phyloP scores from a whole-genome alignment of 148 eudicot genomes.

The Camellia japonica region DNA sequence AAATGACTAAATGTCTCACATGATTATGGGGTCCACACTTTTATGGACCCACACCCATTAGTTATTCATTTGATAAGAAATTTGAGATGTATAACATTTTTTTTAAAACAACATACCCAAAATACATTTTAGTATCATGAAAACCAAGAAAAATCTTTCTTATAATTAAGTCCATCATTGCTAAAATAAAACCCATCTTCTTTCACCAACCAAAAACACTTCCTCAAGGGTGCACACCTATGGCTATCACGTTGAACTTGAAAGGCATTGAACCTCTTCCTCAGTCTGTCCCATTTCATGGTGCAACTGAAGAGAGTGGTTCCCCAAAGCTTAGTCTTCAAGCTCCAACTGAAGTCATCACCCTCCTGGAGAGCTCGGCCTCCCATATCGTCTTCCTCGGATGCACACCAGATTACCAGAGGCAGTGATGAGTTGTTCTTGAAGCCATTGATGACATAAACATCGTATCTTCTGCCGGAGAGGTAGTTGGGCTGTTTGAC shows the following conservation, averaged over 20 bases:
- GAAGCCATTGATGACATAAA: constrained; percentile 57
- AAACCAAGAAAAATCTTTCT: constrained; percentile 54
- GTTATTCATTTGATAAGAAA: too few relatives aligned
- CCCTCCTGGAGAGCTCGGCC: constrained; percentile 72
- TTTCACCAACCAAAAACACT: constrained; percentile 61
- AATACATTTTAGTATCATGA: constrained; percentile 2
- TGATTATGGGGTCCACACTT: too few relatives aligned
- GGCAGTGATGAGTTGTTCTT: constrained; percentile 50
- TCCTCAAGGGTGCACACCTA: constrained; percentile 36
- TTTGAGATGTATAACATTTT: too few relatives aligned
- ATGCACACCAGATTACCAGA: constrained; percentile 58
- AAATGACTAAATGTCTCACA: too few relatives aligned
- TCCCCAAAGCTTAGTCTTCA: constrained; percentile 22
- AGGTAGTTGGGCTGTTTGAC: constrained; percentile 19
- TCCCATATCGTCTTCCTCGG: constrained; percentile 42
- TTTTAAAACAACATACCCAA: too few relatives aligned
- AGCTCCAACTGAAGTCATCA: constrained; percentile 57
- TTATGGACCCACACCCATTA: too few relatives aligned
- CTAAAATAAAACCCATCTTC: constrained; percentile 74
- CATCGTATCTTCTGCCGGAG: constrained; percentile 25
- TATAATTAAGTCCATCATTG: constrained; percentile 39
- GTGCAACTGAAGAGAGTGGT: constrained; percentile 39
- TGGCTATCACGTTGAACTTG: constrained; percentile 30
- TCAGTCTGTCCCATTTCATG: constrained; percentile 45
- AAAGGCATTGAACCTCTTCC: constrained; percentile 50